These are phyloP conservation scores for Torrubiella hemipterigena DNA, from an alignment of 2,329 filamentous ascomycete species.

Conservation along the genomic window DNA sequence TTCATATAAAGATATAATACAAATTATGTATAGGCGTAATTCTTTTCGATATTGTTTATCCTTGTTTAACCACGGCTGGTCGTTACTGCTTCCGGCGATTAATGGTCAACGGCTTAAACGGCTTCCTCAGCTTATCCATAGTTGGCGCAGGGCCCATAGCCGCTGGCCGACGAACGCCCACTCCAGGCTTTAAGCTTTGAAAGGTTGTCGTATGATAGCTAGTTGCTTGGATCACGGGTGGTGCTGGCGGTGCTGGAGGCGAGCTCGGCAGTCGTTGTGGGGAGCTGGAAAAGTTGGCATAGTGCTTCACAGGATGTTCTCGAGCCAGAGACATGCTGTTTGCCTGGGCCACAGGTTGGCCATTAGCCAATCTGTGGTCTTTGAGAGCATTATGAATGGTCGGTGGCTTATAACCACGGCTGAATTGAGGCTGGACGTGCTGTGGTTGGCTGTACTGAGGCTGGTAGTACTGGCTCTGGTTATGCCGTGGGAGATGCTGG, in stretches of 20 bases:
- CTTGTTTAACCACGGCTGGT: neutral
- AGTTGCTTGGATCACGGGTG: constrained; percentile 19
- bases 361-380: constrained; percentile 29
- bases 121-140: constrained; percentile 38
- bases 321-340: no score
- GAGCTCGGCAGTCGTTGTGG: constrained; percentile 23
- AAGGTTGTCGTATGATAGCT: constrained; percentile 43
- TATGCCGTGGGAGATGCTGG: no score
- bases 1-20: no score
- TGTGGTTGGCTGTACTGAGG: no score
- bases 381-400: constrained; percentile 18
- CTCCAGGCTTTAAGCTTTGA: constrained; percentile 21
- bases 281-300: constrained; percentile 48
- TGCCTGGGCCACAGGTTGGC: constrained; percentile 22
- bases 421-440: no score
- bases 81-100: constrained; percentile 21
- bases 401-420: constrained; percentile 12
- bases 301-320: constrained; percentile 27
- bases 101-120: constrained; percentile 46
- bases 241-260: constrained; percentile 13
- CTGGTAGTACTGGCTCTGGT: no score
- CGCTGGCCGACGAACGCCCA: constrained; percentile 30
- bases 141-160: constrained; percentile 33
- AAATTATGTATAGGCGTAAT: no score
- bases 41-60: no score